Evolutionary conservation across 2,329 filamentous ascomycete species (phyloP), one percentile per base, ranked within the genome.

Genomic region (Cucurbitaria berberidis): DNA sequence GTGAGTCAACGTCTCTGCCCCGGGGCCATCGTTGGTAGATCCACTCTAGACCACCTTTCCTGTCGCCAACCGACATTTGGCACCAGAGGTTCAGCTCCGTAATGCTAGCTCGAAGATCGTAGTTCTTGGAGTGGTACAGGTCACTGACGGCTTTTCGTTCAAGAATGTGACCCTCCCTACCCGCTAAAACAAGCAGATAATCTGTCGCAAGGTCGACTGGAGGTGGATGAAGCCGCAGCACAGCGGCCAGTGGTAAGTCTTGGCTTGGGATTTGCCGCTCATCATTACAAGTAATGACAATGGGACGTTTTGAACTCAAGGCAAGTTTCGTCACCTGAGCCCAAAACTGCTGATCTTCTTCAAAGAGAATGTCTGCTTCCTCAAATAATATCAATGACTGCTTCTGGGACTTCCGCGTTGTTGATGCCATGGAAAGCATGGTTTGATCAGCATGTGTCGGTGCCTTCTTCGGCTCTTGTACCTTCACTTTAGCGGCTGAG

Each of bases 301-400:
- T 92, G 0, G 95, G 95, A 27, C 95, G 85, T 75, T 91, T 96
- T 0, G 95, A 97, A 64, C 92, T 89, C 9, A 81, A 78, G 52
- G 96, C 91, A 53, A 99, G 82, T 18, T 84, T 83, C 39, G 90
- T 80, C 3, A 98, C 84, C 0, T 91, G 95, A 1, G 83, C 77
- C 95, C 95, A 99, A 69, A 99, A 99, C 58, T 93, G 89, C 74
- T 91, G 93, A 72, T 99, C 95, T 71, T 98, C 93, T 48, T 96
- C 93, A 71, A 95, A 99, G 1, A 99, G 81, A 15, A 98, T 78
- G 68, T 99, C 96, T 0, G 91, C 91, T 75, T 99, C 95, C 74
- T 99, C 95, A 1, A 99, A 81, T 1, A 99, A 80, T 57, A 99
- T 97, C 18, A 99, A 79, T 0, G 93, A 98, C 74, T 99, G 95